phyloP scores from a whole-genome alignment of 2,329 filamentous ascomycete genomes.

The Clarireedia sp. region DNA sequence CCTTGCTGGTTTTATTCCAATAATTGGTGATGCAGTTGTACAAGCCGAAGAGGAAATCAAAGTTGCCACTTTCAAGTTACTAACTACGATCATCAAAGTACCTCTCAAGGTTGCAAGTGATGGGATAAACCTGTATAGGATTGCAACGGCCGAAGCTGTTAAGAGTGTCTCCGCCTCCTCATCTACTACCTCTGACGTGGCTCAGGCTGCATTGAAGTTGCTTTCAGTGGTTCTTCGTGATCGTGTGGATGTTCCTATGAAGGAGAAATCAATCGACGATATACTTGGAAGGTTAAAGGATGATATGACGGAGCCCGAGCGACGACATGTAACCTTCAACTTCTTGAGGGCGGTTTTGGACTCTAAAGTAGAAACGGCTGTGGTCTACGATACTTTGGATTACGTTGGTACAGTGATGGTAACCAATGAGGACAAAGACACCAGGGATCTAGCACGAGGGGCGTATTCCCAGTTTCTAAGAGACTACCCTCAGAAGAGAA shows the following conservation, averaged over 20 bases:
- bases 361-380: conserved; percentile 74
- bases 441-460: conserved; percentile 78
- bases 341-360: conserved; percentile 84
- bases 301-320: conserved; percentile 85
- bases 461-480: conserved; percentile 91
- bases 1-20: conserved; percentile 75
- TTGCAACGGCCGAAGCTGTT: conserved; percentile 79
- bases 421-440: conserved; percentile 84
- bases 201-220: conserved; percentile 83
- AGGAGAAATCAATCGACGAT: conserved; percentile 74
- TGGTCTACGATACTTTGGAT: conserved; percentile 87
- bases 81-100: conserved; percentile 78
- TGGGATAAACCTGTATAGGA: conserved; percentile 54
- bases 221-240: conserved; percentile 80
- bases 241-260: conserved; percentile 64
- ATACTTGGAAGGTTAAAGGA: conserved; percentile 74
- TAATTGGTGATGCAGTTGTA: conserved; percentile 80
- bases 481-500: conserved; percentile 89
- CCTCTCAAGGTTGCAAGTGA: conserved; percentile 60
- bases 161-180: conserved; percentile 70
- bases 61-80: conserved; percentile 75
- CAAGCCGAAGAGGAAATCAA: conserved; percentile 88
- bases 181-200: conserved; percentile 72
- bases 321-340: conserved; percentile 89
- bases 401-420: conserved; percentile 89